Percentiles rank a stretch among this genome's conserved stretches.
phyloP scores from a whole-genome alignment of 768 basidiomycete species.

The Kwoniella pini region DNA sequence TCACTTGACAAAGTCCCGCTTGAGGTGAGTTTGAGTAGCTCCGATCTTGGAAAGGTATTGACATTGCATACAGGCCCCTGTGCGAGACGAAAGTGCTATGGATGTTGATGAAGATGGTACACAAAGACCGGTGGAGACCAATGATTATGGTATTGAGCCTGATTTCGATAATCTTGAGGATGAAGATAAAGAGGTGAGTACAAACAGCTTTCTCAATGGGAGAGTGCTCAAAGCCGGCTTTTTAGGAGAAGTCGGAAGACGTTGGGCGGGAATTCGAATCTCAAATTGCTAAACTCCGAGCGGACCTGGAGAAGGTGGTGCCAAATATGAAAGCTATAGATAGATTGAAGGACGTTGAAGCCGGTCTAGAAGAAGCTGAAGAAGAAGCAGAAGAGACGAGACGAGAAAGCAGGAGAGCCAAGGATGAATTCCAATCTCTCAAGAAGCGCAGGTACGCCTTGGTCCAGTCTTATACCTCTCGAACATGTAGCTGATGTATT shows the following conservation, averaged over 20 bases:
- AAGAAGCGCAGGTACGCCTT: conserved; percentile 77
- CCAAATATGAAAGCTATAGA: conserved; percentile 98
- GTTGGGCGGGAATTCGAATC: conserved; percentile 57
- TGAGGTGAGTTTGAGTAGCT: conserved; percentile 69
- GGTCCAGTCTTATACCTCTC: background rate
- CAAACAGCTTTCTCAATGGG: background rate
- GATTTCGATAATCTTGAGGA: conserved; percentile 90
- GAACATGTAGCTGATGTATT: background rate
- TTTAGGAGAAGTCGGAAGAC: conserved; percentile 23
- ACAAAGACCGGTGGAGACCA: conserved; percentile 69
- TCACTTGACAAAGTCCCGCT: conserved; percentile 83
- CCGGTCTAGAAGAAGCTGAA: conserved; percentile 82
- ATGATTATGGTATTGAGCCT: conserved; percentile 86
- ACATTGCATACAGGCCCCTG: background rate
- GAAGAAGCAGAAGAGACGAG: conserved; percentile 88
- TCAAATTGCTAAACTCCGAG: conserved; percentile 65
- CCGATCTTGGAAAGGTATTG: background rate
- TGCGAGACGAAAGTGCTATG: conserved; percentile 84
- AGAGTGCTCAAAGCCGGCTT: background rate
- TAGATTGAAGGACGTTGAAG: conserved; percentile 64
- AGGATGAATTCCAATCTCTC: conserved; percentile 86
- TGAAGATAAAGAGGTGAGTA: conserved; percentile 81
- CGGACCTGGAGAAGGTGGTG: conserved; percentile 81
- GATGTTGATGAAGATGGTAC: conserved; percentile 84
- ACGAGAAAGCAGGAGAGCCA: conserved; percentile 83